Conservation (phyloP, 148 eudicot species). For the Rhododendron williamsianum region DNA sequence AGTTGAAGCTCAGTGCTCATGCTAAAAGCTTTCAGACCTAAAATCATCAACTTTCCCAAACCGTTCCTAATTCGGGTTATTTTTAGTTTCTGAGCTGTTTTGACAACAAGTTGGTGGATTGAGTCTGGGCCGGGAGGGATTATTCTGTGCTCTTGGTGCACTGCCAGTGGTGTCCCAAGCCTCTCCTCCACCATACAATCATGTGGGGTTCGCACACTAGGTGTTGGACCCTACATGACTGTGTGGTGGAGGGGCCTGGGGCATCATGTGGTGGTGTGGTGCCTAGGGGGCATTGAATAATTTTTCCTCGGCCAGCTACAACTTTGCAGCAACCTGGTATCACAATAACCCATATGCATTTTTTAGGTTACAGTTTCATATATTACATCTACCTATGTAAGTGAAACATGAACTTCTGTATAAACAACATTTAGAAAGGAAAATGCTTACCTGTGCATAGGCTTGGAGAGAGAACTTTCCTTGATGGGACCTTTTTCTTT, state of each 20-base stretch:
- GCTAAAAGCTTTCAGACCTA: background rate
- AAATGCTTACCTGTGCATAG: background rate
- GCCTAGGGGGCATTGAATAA: background rate
- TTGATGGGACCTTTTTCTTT: background rate
- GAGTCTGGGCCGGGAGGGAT: background rate
- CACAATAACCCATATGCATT: background rate
- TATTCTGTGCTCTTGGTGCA: background rate
- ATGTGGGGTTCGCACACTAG: background rate
- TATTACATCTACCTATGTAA: background rate
- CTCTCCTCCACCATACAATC: background rate
- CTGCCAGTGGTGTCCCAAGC: background rate
- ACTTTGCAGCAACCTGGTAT: background rate
- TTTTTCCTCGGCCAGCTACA: background rate
- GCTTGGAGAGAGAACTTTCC: background rate
- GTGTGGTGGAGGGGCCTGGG: background rate
- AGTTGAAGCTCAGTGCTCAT: background rate
- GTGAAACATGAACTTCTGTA: background rate
- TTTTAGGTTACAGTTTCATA: background rate
- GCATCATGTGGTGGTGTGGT: background rate
- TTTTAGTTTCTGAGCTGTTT: background rate
- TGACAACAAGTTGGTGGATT: background rate
- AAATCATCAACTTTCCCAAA: background rate
- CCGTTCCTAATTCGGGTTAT: background rate
- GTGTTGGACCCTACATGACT: background rate
- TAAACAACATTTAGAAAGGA: no score